Evolutionary conservation across 2,329 filamentous ascomycete genomes (phyloP).

Genomic region (Arachnopeziza araneosa): DNA sequence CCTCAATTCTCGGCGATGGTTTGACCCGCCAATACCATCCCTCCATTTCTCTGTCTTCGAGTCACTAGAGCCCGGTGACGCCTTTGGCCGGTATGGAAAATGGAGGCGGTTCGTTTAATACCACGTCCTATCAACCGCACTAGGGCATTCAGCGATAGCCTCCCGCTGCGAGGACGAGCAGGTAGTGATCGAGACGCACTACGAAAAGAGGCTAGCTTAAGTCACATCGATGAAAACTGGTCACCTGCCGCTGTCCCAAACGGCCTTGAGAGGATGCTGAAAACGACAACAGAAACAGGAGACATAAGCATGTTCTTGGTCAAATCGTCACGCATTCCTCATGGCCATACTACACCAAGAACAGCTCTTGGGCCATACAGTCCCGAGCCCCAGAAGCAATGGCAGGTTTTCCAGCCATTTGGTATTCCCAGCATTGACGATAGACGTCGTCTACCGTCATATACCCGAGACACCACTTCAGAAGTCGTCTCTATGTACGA

Average conservation of each 20-base stretch:
- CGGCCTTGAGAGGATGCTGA: slow-evolving; percentile 59
- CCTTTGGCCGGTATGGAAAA: slow-evolving; percentile 9
- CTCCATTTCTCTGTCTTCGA: not conserved
- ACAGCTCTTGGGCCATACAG: slow-evolving; percentile 1
- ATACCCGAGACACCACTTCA: slow-evolving; percentile 42
- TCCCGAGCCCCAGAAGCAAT: slow-evolving; percentile 12
- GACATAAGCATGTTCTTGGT: slow-evolving; percentile 58
- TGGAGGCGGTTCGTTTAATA: slow-evolving; percentile 18
- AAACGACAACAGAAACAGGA: slow-evolving; percentile 60
- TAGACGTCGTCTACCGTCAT: slow-evolving; percentile 41
- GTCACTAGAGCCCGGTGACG: not conserved
- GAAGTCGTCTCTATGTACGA: slow-evolving; percentile 53
- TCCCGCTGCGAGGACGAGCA: slow-evolving; percentile 15
- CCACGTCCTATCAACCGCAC: slow-evolving; percentile 11
- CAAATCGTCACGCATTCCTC: slow-evolving; percentile 33
- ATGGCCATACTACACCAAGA: slow-evolving; percentile 16
- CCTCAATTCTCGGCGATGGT: no score
- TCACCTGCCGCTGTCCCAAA: slow-evolving; percentile 43
- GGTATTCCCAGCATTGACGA: slow-evolving; percentile 35
- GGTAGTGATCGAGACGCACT: slow-evolving; percentile 10
- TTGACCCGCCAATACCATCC: not conserved
- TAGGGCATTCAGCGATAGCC: slow-evolving; percentile 8
- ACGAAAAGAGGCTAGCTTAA: slow-evolving; percentile 36
- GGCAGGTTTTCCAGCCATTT: slow-evolving; percentile 20
- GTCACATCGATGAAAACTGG: slow-evolving; percentile 30